Evolutionary conservation across 345 rosid species (phyloP).

Genomic region (Moricandia moricandioides): DNA sequence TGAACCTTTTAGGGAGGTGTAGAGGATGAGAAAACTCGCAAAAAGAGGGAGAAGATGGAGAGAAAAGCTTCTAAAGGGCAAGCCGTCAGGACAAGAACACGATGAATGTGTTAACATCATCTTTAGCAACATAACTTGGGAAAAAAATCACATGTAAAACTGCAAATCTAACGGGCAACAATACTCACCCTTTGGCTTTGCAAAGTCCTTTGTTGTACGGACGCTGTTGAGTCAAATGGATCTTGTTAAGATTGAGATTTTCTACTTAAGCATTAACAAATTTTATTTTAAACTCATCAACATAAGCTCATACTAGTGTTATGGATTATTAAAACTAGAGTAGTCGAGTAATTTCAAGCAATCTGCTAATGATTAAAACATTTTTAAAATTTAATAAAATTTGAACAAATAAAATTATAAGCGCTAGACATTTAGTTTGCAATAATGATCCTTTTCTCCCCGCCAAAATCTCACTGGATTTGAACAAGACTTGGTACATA

Average conservation of each 20-base stretch:
- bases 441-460: background rate
- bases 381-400: no score
- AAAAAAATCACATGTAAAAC: background rate
- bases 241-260: constrained; percentile 13
- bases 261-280: background rate
- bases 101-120: constrained; percentile 33
- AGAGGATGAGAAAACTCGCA: constrained; percentile 82
- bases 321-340: constrained; percentile 36
- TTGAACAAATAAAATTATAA: background rate
- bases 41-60: constrained; percentile 92
- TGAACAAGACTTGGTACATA: background rate
- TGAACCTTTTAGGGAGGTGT: constrained; percentile 48
- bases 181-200: constrained; percentile 6
- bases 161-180: constrained; percentile 2
- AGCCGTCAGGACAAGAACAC: constrained; percentile 58
- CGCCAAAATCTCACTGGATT: background rate
- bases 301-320: background rate
- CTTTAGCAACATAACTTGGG: constrained; percentile 10
- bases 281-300: background rate
- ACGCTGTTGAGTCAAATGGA: background rate
- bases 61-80: constrained; percentile 65
- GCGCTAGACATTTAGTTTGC: background rate
- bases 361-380: constrained; percentile 11
- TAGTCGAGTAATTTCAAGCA: constrained; percentile 71
- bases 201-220: constrained; percentile 7